Evolutionary conservation across 176 grass and related monocot genomes (phyloP), one percentile per base, ranked within the genome.

Genomic region (Guadua angustifolia): DNA sequence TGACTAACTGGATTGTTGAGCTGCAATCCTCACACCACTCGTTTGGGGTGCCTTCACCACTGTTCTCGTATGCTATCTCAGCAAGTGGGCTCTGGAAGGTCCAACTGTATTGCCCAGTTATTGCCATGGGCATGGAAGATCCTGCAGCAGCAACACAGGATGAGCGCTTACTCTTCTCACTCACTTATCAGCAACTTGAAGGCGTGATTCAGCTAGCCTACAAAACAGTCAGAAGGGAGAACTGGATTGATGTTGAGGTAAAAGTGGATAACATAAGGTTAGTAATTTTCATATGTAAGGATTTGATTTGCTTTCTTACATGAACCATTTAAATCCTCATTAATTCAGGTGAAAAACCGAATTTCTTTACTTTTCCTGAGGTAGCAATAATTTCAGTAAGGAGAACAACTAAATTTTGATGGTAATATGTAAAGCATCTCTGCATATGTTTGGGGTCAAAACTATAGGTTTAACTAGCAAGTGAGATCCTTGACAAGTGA

Each of bases 181-280:
- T 99, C 24, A 89, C 57, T 46, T 99, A 95, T 68, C 97, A 89
- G 85, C 93, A 99, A 44, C 86, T 99, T 1, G 97, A 99, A 90
- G 85, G 89, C 24, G 96, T 99, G 24, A 77, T 99, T 40, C 93
- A 99, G 58, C 93, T 99, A 51, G 85, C 85, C 76, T 95, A 95
- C 78, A 95, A 79, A 80, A 87, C 81, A 52, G 71, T 77, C 19
- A 59, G 85, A 39, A 94, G 43, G 52, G 84, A 78, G 7, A 95
- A 91, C 82, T 99, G 85, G 87, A 83, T 99, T 73, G 93, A 99
- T 81, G 82, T 99, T 16, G 89, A 87, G 64, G 89, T 99, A 36
- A 87, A 86, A 52, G 91, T 99, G 17, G 96, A 99, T 61, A 99
- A 99, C 64, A 73, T 99, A 84, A 94, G 93, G 96, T 99, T 6